phyloP scores from a whole-genome alignment of 2,329 filamentous ascomycete species.

The Metarhizium guizhouense region DNA sequence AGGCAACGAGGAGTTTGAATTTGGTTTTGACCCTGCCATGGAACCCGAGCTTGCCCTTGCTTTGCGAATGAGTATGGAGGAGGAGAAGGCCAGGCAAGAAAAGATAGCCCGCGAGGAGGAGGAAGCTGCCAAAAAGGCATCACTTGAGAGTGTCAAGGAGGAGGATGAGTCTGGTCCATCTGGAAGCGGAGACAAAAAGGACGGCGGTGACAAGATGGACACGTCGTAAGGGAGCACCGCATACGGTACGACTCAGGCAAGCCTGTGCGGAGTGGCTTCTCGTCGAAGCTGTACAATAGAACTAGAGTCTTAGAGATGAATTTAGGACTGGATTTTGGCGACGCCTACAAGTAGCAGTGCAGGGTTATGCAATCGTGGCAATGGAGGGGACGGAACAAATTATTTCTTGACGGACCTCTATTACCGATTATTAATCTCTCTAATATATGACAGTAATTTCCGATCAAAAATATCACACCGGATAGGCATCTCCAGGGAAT shows the following conservation, averaged over 20 bases:
- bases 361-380: not conserved
- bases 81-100: slow-evolving; percentile 90
- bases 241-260: not conserved
- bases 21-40: slow-evolving; percentile 81
- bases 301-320: not conserved
- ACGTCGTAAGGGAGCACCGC: slow-evolving; percentile 48
- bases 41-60: slow-evolving; percentile 93
- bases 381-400: not conserved
- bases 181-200: slow-evolving; percentile 31
- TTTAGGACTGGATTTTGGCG: not conserved
- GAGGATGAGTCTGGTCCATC: slow-evolving; percentile 56
- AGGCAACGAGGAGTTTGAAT: slow-evolving; percentile 57
- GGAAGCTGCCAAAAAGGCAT: slow-evolving; percentile 61
- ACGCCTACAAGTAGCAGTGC: not conserved
- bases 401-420: not conserved
- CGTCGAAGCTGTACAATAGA: slow-evolving; percentile 17
- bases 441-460: slow-evolving; percentile 71
- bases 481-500: slow-evolving; percentile 95
- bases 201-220: slow-evolving; percentile 71
- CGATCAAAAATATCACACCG: slow-evolving; percentile 92
- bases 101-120: slow-evolving; percentile 72
- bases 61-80: slow-evolving; percentile 94
- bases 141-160: slow-evolving; percentile 74
- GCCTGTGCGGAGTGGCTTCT: slow-evolving; percentile 2
- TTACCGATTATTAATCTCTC: slow-evolving; percentile 56